Evolutionary conservation across 495 filamentous ascomycete species (phyloP), one percentile per base, ranked within the genome.

Genomic region (Lindgomyces ingoldianus): DNA sequence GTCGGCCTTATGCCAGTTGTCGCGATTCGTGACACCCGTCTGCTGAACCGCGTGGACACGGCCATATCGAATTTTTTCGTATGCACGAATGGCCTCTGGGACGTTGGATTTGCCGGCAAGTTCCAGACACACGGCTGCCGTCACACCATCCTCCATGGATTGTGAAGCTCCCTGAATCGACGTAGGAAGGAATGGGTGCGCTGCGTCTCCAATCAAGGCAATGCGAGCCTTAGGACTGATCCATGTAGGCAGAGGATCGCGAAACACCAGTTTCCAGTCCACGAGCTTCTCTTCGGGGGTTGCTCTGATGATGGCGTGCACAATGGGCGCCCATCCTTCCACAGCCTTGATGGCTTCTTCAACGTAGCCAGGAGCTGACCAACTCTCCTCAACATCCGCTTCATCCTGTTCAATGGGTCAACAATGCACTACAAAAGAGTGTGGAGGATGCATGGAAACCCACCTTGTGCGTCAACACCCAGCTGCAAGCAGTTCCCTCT

Each of bases 131-230:
- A 72, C 62, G 14, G 74, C 74, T 1, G 74, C 49, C 33, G 70
- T 71, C 24, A 68, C 64, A 11, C 72, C 74, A 50, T 77, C 74
- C 60, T 75, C 74, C 72, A 77, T 74, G 12, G 74, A 72, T 53
- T 77, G 74, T 19, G 64, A 67, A 9, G 74, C 74, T 25, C 74
- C 74, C 50, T 75, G 70, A 16, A 72, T 73, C 25, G 71, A 72
- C 2, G 74, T 74, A 9, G 74, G 74, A 12, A 75, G 62, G 63
- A 77, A 75, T 1, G 74, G 69, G 46, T 77, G 74, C 6, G 74
- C 74, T 10, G 72, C 71, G 64, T 77, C 74, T 3, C 74, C 72
- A 9, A 75, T 70, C 33, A 73, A 59, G 10, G 66, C 69, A 30
- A 74, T 74, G 27, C 70, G 65, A 9, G 47, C 57, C 24, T 72